Evolutionary conservation across 331 rosid genomes (phyloP).

Genomic region (Quercus lobata): DNA sequence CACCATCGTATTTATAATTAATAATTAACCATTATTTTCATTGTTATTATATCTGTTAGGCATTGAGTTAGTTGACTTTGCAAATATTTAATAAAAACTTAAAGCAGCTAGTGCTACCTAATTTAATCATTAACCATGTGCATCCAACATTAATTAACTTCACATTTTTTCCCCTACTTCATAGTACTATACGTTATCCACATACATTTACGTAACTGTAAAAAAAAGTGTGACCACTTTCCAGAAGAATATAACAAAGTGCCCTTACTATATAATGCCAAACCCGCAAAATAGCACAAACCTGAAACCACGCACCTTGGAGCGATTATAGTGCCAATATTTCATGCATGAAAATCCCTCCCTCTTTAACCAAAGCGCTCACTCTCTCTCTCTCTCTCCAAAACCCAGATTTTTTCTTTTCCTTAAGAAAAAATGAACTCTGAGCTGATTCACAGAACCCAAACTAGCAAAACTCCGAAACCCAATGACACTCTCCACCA

Average conservation of each 20-base stretch:
- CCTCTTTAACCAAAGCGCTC: slow-evolving; percentile 3
- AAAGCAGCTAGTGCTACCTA: background rate
- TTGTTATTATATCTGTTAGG: background rate
- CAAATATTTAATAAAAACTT: background rate
- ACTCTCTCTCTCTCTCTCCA: background rate
- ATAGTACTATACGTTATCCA: no score
- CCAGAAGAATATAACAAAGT: background rate
- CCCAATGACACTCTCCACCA: background rate
- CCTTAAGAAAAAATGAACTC: slow-evolving; percentile 8
- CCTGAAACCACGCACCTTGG: slow-evolving; percentile 9
- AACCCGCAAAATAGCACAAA: background rate
- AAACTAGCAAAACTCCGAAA: slow-evolving; percentile 2
- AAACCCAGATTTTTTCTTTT: background rate
- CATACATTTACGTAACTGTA: background rate
- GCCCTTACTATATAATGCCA: background rate
- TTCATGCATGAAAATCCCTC: slow-evolving; percentile 46
- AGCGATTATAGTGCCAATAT: slow-evolving; percentile 55
- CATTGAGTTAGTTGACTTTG: background rate
- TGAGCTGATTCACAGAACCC: slow-evolving; percentile 39
- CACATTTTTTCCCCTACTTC: no score
- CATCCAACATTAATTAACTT: no score
- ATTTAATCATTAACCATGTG: no score
- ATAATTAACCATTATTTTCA: background rate
- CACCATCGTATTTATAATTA: background rate
- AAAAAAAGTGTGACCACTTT: background rate